Evolutionary conservation across 345 rosid species (phyloP).

Genomic region (Syzygium aqueum): DNA sequence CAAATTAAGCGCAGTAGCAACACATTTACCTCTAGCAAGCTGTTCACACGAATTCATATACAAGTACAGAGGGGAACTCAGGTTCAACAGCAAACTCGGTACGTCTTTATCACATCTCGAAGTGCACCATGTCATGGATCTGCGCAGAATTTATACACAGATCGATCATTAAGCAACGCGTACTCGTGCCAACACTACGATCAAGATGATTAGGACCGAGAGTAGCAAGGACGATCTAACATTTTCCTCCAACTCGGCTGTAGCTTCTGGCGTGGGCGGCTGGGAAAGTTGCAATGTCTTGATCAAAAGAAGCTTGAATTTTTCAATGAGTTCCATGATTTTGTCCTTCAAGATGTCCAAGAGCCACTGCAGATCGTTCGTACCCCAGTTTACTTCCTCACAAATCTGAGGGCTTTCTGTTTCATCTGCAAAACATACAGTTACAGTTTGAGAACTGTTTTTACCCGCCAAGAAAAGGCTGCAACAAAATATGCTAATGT

Average conservation of each 20-base stretch:
- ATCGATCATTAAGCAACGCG: background rate
- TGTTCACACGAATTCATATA: background rate
- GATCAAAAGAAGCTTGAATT: constrained; percentile 16
- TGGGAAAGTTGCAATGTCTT: constrained; percentile 11
- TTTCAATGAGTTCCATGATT: constrained; percentile 20
- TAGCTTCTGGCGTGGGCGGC: background rate
- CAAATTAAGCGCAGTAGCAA: background rate
- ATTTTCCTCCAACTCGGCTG: constrained; percentile 14
- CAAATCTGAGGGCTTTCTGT: background rate
- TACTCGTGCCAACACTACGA: constrained; percentile 29
- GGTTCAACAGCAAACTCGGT: background rate
- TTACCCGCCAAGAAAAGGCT: background rate
- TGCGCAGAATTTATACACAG: background rate
- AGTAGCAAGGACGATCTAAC: constrained; percentile 31
- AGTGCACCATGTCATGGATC: background rate
- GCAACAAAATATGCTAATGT: background rate
- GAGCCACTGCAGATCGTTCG: constrained; percentile 21
- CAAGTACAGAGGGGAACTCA: background rate
- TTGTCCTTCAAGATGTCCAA: constrained; percentile 18
- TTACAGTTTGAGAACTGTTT: background rate
- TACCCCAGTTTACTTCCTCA: constrained; percentile 3
- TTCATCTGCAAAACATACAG: constrained; percentile 4
- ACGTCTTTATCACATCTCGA: background rate
- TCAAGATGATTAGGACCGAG: constrained; percentile 28
- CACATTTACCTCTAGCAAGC: background rate